phyloP scores from a whole-genome alignment of 345 rosid genomes.

The Arabis hirsuta region DNA sequence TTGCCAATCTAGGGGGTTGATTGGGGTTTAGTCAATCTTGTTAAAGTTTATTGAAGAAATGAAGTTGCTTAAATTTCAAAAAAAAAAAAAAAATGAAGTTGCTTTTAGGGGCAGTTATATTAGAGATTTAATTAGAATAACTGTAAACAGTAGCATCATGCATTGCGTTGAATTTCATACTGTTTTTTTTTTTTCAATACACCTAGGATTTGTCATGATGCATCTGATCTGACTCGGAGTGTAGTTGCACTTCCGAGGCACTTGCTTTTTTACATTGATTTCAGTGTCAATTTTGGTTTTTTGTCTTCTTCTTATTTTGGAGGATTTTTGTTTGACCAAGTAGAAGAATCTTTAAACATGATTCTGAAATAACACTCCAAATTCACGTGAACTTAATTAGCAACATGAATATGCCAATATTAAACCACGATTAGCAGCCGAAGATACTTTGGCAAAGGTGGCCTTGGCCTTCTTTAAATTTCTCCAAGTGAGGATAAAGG shows the following conservation, averaged over 20 bases:
- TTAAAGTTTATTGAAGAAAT: background rate
- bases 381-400: slow-evolving; percentile 1
- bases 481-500: no score
- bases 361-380: background rate
- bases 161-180: background rate
- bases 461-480: no score
- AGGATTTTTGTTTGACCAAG: slow-evolving; percentile 19
- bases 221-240: background rate
- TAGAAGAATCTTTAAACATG: slow-evolving; percentile 19
- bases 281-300: slow-evolving; percentile 19
- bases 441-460: background rate
- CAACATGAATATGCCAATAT: background rate
- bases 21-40: no score
- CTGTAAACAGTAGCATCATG: background rate
- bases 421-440: background rate
- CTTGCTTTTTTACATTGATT: background rate
- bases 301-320: background rate
- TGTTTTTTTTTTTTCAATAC: background rate
- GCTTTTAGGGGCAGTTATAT: no score
- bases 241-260: slow-evolving; percentile 16
- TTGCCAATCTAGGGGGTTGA: no score
- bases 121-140: no score
- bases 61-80: no score
- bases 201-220: background rate
- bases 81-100: no score